phyloP scores from a whole-genome alignment of 768 basidiomycete species.

The Trichaptum fuscoviolaceum region DNA sequence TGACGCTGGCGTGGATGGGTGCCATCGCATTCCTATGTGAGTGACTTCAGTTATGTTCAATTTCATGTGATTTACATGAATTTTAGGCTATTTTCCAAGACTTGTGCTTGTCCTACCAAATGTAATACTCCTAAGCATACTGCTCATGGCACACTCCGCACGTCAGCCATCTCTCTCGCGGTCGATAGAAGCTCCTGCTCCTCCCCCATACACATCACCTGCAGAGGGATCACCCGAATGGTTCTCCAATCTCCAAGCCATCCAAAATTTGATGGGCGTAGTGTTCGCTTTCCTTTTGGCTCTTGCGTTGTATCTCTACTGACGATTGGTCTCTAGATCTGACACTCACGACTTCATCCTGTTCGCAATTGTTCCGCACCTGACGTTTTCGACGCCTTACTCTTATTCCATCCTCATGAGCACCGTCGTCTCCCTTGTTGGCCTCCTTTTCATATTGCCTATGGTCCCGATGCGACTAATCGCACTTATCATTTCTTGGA shows the following conservation, averaged over 20 bases:
- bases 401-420: slow-evolving; percentile 48
- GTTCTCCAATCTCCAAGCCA: slow-evolving; percentile 83
- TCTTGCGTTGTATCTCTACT: slow-evolving; percentile 2
- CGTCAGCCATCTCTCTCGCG: slow-evolving; percentile 14
- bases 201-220: slow-evolving; percentile 29
- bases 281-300: slow-evolving; percentile 42
- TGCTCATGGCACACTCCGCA: slow-evolving; percentile 61
- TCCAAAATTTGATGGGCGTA: slow-evolving; percentile 88
- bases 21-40: slow-evolving; percentile 75
- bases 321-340: slow-evolving; percentile 40
- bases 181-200: slow-evolving; percentile 19
- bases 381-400: slow-evolving; percentile 48
- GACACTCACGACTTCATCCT: slow-evolving; percentile 52
- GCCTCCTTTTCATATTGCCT: slow-evolving; percentile 23
- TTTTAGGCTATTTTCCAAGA: slow-evolving; percentile 70
- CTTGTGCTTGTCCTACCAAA: slow-evolving; percentile 69
- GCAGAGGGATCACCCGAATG: slow-evolving; percentile 71
- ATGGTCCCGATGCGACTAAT: slow-evolving; percentile 36
- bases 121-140: slow-evolving; percentile 50
- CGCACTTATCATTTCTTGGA: slow-evolving; percentile 47
- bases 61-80: neutral
- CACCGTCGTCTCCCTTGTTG: slow-evolving; percentile 37
- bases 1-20: slow-evolving; percentile 71
- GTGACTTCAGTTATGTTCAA: neutral
- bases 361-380: slow-evolving; percentile 41